Evolutionary conservation across 345 rosid genomes (phyloP), one percentile per base, ranked within the genome.

Genomic region (Gynandropsis gynandra): DNA sequence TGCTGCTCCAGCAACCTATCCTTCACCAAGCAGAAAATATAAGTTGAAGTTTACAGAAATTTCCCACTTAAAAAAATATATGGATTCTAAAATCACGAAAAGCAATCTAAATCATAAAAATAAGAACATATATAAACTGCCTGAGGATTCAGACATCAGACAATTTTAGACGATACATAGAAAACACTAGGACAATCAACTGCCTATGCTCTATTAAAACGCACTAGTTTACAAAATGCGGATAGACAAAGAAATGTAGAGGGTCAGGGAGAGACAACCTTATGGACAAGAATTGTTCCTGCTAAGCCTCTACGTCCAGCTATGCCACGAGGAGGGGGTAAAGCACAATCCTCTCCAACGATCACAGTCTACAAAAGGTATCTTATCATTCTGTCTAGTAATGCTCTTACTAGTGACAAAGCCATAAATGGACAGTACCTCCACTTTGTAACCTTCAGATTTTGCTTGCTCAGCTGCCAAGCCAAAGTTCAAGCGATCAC

Each of bases 381-480:
- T 10, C 17, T 2, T 56, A 19, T 65, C 20, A 65, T 31, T 37
- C 38, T 32, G 32, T 59, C 20, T 17, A n/a, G 9, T 16, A 40
- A 15, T 10, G 8, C 45, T 45, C 54, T 58, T 8, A 52, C 43
- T 7, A 12, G 12, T 43, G 42, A 42, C 36, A 36, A 50, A 2
- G 16, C 15, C 11, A 43, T n/a, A 10, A 20, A 46, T 13, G 13
- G 52, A 55, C 57, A 43, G 16, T 72, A 90, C 98, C 87, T 90
- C 96, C 36, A 90, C 75, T 76, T 84, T 77, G 64, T 80, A 90
- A 65, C 96, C 98, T 76, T 90, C 98, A 57, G 95, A 79, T 74
- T 85, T 87, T 58, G 98, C 98, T 82, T 82, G 96, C 75, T 90
- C 98, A 47, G 95, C 98, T 47, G 98, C 98, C 79, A 90, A 70